These are phyloP conservation scores for Aspergillus fischeri DNA, from an alignment of 2,329 filamentous ascomycete species.

Conservation along the genomic window DNA sequence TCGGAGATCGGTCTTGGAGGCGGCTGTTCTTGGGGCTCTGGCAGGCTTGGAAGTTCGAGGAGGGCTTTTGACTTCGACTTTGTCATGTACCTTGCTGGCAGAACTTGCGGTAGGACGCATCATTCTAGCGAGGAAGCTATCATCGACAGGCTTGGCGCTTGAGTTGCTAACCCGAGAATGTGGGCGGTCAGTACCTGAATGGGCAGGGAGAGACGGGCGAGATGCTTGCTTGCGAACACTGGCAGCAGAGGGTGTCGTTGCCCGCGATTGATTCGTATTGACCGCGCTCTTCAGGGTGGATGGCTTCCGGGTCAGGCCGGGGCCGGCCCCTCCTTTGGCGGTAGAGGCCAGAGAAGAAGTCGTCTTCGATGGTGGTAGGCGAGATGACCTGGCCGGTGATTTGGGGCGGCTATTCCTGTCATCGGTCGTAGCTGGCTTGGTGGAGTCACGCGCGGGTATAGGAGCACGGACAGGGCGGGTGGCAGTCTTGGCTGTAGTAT, in stretches of 20 bases:
- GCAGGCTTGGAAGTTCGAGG: slow-evolving; percentile 26
- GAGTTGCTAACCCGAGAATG: slow-evolving; percentile 39
- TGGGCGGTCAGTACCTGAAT: slow-evolving; percentile 32
- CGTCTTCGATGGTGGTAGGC: slow-evolving; percentile 38
- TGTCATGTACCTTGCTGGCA: slow-evolving; percentile 47
- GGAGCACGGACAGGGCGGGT: slow-evolving; percentile 25
- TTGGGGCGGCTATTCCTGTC: slow-evolving; percentile 30
- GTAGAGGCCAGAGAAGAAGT: slow-evolving; percentile 40
- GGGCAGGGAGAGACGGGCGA: slow-evolving; percentile 28
- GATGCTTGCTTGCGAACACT: slow-evolving; percentile 29
- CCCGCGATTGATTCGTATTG: slow-evolving; percentile 18
- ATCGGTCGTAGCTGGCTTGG: slow-evolving; percentile 22
- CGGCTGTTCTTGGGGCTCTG: slow-evolving; percentile 20
- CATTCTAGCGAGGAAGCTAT: slow-evolving; percentile 48
- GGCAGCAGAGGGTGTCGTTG: slow-evolving; percentile 20
- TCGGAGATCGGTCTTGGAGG: slow-evolving; percentile 22
- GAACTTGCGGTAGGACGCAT: slow-evolving; percentile 51
- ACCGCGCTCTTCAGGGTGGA: slow-evolving; percentile 30
- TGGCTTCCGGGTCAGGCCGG: slow-evolving; percentile 33
- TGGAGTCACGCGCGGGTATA: slow-evolving; percentile 26
- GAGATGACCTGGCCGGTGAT: slow-evolving; percentile 39
- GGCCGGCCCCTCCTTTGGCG: slow-evolving; percentile 26
- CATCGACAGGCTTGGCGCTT: slow-evolving; percentile 37
- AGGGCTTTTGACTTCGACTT: slow-evolving; percentile 39
- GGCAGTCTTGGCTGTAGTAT: slow-evolving; percentile 24